A percentile compares a stretch with the other conserved stretches of the same genome.
These are phyloP conservation scores for Circinella umbellata DNA, from an alignment of 371 early-diverging fungal genomes.

Conservation along the genomic window DNA sequence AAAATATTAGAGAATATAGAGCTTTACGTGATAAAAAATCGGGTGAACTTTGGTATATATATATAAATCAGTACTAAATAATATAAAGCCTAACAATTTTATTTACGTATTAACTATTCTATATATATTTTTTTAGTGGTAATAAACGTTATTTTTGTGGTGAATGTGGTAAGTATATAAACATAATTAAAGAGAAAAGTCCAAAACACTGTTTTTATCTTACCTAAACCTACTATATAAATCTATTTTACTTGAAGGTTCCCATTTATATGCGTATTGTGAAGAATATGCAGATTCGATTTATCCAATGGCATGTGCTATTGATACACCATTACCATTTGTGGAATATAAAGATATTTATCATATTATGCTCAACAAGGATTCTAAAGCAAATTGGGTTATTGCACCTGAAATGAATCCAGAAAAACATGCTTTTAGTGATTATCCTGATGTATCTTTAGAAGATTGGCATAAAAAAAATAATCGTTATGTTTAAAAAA, in stretches of 20 bases:
- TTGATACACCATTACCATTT: constrained; percentile 41
- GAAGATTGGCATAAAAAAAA: constrained; percentile 51
- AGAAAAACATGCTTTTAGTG: constrained; percentile 28
- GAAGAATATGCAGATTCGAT: constrained; percentile 33
- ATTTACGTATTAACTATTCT: constrained; percentile 26
- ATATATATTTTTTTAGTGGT: constrained; percentile 29
- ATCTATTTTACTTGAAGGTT: too few species aligned
- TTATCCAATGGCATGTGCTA: constrained; percentile 51
- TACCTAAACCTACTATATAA: too few species aligned
- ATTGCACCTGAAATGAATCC: constrained; percentile 18
- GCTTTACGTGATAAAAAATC: constrained; percentile 40
- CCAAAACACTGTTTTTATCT: too few species aligned
- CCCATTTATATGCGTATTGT: constrained; percentile 15
- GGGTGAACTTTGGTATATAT: constrained; percentile 42
- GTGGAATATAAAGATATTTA: constrained; percentile 27
- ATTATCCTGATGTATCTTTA: constrained; percentile 46
- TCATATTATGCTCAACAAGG: constrained; percentile 37
- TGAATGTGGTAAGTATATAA: constrained; percentile 46
- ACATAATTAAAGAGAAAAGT: too few species aligned
- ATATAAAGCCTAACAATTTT: too few species aligned
- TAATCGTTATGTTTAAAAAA: constrained; percentile 14
- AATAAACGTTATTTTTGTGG: constrained; percentile 50
- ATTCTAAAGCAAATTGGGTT: constrained; percentile 47
- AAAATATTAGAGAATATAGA: constrained; percentile 34
- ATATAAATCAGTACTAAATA: too few species aligned